These are phyloP conservation scores for Diaporthe ilicicola DNA, from an alignment of 2,329 filamentous ascomycete species.

Conservation along the genomic window DNA sequence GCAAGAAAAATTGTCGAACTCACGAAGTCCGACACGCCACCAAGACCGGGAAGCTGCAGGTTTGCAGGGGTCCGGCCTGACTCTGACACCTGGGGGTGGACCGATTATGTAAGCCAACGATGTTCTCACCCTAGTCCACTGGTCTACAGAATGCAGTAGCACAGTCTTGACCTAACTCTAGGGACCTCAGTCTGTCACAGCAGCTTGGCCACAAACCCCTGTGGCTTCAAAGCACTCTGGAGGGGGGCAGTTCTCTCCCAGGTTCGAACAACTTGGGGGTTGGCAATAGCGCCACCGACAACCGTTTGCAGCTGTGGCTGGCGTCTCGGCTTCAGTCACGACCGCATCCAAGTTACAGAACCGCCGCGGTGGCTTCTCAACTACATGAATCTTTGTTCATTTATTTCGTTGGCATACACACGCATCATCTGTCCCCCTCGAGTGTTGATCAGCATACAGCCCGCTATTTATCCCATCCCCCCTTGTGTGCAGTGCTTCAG, in stretches of 20 bases:
- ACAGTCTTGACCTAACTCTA: neutral
- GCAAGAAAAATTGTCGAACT: constrained; percentile 27
- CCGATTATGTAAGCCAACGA: constrained; percentile 7
- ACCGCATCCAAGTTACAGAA: neutral
- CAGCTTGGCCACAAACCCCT: neutral
- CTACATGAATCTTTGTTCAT: neutral
- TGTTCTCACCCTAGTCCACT: neutral
- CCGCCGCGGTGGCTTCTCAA: neutral
- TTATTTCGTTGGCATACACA: neutral
- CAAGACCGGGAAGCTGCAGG: constrained; percentile 18
- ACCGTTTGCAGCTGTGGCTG: constrained; percentile 6
- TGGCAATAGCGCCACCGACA: neutral
- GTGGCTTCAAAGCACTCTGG: neutral
- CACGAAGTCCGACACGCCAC: constrained; percentile 24
- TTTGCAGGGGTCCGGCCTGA: constrained; percentile 11
- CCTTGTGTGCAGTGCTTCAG: constrained; percentile 36
- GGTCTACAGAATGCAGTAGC: neutral
- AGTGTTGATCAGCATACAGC: neutral
- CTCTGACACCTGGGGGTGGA: neutral
- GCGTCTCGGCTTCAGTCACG: neutral
- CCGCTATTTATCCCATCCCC: neutral
- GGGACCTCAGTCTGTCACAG: no score
- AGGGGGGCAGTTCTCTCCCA: neutral
- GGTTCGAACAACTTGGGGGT: neutral
- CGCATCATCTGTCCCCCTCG: neutral